Conservation (phyloP, 306 rosid species). For the Geum urbanum region DNA sequence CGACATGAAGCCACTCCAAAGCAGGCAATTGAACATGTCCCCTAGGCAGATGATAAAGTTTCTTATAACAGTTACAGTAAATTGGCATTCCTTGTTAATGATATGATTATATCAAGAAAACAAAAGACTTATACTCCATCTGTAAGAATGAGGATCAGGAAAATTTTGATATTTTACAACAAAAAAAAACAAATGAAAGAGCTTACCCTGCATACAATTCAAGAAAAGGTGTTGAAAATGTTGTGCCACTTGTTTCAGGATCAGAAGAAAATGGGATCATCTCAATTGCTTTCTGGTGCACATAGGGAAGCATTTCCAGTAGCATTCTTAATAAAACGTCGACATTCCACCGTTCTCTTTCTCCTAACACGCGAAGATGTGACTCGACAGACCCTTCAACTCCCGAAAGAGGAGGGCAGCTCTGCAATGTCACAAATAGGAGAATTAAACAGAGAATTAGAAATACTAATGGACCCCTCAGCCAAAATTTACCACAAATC, state of each 20-base stretch:
- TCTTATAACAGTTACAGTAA: slow-evolving; percentile 24
- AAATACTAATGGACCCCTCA: slow-evolving; percentile 7
- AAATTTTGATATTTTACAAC: not conserved
- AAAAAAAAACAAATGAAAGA: not conserved
- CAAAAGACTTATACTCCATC: not conserved
- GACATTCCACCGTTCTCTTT: slow-evolving; percentile 90
- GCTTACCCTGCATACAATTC: slow-evolving; percentile 79
- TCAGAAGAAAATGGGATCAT: slow-evolving; percentile 68
- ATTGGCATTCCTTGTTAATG: slow-evolving; percentile 24
- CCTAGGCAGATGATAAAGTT: slow-evolving; percentile 46
- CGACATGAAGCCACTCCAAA: slow-evolving; percentile 91
- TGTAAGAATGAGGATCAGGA: too few relatives aligned
- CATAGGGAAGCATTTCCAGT: slow-evolving; percentile 56
- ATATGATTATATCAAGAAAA: slow-evolving; percentile 18
- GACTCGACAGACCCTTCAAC: slow-evolving; percentile 97
- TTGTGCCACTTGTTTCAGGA: slow-evolving; percentile 46
- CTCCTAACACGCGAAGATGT: slow-evolving; percentile 83
- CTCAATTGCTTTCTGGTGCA: slow-evolving; percentile 65
- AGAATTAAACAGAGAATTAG: slow-evolving; percentile 13
- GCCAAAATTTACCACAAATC: slow-evolving; percentile 8
- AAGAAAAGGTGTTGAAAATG: slow-evolving; percentile 64
- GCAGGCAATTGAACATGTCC: slow-evolving; percentile 75
- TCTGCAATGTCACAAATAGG: slow-evolving; percentile 47
- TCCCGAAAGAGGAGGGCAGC: slow-evolving; percentile 91
- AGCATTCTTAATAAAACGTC: slow-evolving; percentile 79